Base-by-base conservation (phyloP, 2,329 filamentous ascomycete genomes). In the Aspergillus costaricaensis region DNA sequence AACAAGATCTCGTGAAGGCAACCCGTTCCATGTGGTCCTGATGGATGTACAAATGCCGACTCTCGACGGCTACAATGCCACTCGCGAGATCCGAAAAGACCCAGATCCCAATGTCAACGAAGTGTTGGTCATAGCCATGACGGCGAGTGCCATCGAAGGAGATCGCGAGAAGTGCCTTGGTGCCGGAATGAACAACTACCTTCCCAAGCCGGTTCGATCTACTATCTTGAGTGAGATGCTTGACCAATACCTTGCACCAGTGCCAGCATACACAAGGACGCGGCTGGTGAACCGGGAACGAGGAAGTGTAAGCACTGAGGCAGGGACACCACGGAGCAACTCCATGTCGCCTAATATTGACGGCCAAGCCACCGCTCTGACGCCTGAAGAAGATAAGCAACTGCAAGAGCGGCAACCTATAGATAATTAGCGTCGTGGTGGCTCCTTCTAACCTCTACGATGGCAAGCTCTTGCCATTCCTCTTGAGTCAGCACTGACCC, bases 1-100 rank as follows among this genome's bases (percentile, higher is more conserved):
- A 8, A 81, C 85, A 54, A 90, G 88, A 63, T 89, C 90, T 3
- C 82, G 80, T 48, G 88, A 91, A 63, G 89, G 88, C 1, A 81
- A 81, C 8, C 93, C 92, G 0, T 97, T 96, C 77, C 92, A 97
- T 70, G 84, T 97, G 32, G 89, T 96, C 43, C 84, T 97, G 48
- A 97, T 97, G 93, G 93, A 97, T 73, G 92, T 96, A 3, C 92
- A 96, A 77, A 97, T 97, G 93, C 93, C 93, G 0, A 87, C 96
- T 3, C 85, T 96, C 8, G 93, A 97, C 73, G 93, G 93, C 5
- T 96, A 96, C 73, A 91, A 96, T 75, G 92, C 93, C 1, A 97
- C 93, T 0, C 89, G 90, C 65, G 84, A 92, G 60, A 87, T 97
- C 48, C 88, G 93, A 9, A 86, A 86, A 67, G 92, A 97, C 74